Evolutionary conservation across 2,329 filamentous ascomycete species (phyloP).

Genomic region (Talaromyces funiculosus): DNA sequence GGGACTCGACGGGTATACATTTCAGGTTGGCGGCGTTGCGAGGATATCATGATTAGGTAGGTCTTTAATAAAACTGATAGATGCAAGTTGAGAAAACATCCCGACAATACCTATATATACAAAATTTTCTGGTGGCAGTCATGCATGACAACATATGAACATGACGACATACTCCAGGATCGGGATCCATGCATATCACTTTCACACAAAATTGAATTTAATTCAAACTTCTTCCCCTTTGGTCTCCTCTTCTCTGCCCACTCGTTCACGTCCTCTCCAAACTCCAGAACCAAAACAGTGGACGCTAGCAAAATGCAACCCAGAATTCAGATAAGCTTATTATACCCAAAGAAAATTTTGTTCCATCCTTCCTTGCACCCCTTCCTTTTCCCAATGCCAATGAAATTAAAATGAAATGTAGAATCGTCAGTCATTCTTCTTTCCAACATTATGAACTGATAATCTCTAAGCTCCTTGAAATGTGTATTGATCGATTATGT

Average conservation of each 20-base stretch:
- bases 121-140: neutral
- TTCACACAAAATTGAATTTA: neutral
- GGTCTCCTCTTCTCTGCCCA: neutral
- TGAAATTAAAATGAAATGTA: neutral
- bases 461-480: conserved; percentile 1
- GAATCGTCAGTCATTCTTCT: neutral
- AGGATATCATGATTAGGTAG: neutral
- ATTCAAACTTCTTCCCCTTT: neutral
- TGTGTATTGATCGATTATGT: neutral
- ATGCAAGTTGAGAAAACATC: neutral
- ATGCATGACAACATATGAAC: neutral
- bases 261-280: neutral
- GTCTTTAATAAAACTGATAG: neutral
- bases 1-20: neutral
- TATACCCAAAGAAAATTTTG: conserved; percentile 2
- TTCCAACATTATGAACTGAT: neutral
- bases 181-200: neutral
- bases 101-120: conserved; percentile 1
- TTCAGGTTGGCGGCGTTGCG: neutral
- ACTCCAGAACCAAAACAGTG: conserved; percentile 9
- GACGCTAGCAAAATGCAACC: conserved; percentile 10
- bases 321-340: conserved; percentile 7
- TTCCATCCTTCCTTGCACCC: conserved; percentile 5
- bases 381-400: conserved; percentile 1
- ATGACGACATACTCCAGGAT: neutral